A percentile compares a stretch with the other conserved stretches of the same genome.
Evolutionary conservation across 495 filamentous ascomycete species (phyloP).

Genomic region (Neurospora sublineolata): DNA sequence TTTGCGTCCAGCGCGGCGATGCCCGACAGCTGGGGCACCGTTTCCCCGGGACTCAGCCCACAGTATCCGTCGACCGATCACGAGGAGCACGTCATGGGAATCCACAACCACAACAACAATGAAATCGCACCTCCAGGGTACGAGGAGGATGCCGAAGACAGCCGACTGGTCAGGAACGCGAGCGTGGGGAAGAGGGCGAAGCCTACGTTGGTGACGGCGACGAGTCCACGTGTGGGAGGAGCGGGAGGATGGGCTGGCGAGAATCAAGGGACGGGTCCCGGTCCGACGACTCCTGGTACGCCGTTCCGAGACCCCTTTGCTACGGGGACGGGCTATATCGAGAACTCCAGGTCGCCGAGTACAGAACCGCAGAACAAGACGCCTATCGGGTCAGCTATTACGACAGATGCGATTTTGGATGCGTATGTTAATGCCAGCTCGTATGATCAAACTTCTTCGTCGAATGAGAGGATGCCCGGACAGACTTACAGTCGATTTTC

Average conservation of each 20-base stretch:
- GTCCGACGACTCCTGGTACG: conserved; percentile 17
- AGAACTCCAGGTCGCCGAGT: conserved; percentile 31
- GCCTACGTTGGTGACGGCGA: conserved; percentile 57
- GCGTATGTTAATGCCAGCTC: conserved; percentile 17
- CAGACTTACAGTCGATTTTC: conserved; percentile 33
- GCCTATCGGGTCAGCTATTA: conserved; percentile 16
- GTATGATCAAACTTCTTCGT: not conserved
- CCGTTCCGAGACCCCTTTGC: conserved; percentile 18
- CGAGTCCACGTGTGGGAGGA: conserved; percentile 12
- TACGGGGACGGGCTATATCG: conserved; percentile 31
- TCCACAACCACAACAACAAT: not conserved
- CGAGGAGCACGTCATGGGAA: conserved; percentile 33
- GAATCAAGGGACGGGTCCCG: conserved; percentile 16
- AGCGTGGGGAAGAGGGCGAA: conserved; percentile 66
- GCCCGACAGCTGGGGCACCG: conserved; percentile 52
- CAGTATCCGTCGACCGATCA: conserved; percentile 34
- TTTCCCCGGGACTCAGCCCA: conserved; percentile 31
- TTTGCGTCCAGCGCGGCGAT: conserved; percentile 76
- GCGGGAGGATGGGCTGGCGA: conserved; percentile 14
- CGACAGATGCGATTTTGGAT: conserved; percentile 30
- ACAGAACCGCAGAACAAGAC: conserved; percentile 8
- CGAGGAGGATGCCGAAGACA: conserved; percentile 48
- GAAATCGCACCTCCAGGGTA: conserved; percentile 32
- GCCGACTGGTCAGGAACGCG: conserved; percentile 60
- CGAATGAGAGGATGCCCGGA: not conserved